phyloP scores from a whole-genome alignment of 1,139 yeast genomes.

The Candida neerlandica region DNA sequence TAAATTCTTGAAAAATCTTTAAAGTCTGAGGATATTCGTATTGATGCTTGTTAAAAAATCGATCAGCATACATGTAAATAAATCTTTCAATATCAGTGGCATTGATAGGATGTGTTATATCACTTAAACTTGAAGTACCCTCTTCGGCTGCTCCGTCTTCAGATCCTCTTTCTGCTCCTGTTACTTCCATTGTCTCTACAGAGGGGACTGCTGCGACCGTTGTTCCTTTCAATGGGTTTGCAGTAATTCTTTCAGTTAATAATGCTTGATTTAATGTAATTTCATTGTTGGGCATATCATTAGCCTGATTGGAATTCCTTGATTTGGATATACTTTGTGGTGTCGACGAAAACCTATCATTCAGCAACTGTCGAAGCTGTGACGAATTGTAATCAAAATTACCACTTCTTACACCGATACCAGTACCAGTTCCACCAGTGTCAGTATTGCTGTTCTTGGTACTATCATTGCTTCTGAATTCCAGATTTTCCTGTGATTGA shows the following conservation, averaged over 20 bases:
- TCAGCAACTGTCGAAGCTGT: slow-evolving; percentile 1
- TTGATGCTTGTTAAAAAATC: slow-evolving; percentile 48
- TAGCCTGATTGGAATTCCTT: neutral
- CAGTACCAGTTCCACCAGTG: too few species aligned
- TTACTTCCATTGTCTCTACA: too few species aligned
- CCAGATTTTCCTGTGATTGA: slow-evolving; percentile 1
- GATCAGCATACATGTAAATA: slow-evolving; percentile 50
- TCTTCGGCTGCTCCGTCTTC: too few species aligned
- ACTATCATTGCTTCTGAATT: neutral
- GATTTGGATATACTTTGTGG: neutral
- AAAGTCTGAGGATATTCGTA: slow-evolving; percentile 52
- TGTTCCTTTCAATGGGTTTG: neutral
- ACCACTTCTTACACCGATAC: neutral
- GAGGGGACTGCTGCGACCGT: too few species aligned
- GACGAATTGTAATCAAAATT: neutral
- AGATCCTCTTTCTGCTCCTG: too few species aligned
- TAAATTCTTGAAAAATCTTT: slow-evolving; percentile 52
- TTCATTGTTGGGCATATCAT: slow-evolving; percentile 8
- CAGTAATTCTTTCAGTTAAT: slow-evolving; percentile 6
- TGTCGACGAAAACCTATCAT: neutral
- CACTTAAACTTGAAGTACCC: slow-evolving; percentile 4
- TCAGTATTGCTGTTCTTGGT: neutral
- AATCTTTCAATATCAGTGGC: slow-evolving; percentile 51
- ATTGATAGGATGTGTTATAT: slow-evolving; percentile 24
- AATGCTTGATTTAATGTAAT: slow-evolving; percentile 2